Conservation (phyloP, 2,329 filamentous ascomycete species). For the Fusarium sp. region DNA sequence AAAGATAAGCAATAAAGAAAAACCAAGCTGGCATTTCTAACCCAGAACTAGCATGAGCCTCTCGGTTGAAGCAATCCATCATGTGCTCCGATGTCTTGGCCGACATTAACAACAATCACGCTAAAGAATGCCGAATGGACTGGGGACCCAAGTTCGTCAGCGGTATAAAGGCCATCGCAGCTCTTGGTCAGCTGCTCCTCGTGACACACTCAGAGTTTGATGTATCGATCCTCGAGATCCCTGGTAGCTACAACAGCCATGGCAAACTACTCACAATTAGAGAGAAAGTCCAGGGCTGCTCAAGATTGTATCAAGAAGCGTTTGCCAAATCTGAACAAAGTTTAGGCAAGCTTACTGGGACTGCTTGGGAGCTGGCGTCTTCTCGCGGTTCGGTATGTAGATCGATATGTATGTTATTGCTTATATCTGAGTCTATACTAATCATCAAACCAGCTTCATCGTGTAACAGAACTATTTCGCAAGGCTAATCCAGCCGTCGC, state of each 20-base stretch:
- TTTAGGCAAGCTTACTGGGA: not conserved
- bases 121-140: not conserved
- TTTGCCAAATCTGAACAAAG: not conserved
- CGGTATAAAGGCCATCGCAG: not conserved
- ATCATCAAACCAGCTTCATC: not conserved
- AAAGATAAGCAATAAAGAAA: not conserved
- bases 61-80: not conserved
- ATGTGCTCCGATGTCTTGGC: not conserved
- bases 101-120: not conserved
- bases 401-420: no score
- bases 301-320: not conserved
- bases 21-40: not conserved
- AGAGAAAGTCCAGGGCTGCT: not conserved
- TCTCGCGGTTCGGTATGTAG: not conserved
- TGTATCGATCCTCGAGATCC: not conserved
- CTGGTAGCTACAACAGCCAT: not conserved
- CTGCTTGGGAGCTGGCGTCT: not conserved
- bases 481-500: fast-evolving
- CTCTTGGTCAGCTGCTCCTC: not conserved
- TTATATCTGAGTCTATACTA: not conserved
- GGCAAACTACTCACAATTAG: not conserved
- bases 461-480: not conserved
- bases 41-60: fast-evolving
- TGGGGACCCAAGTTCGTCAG: not conserved
- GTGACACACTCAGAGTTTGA: not conserved